Conservation (phyloP, 1,284 basidiomycete species). For the Fomitopsis betulina region DNA sequence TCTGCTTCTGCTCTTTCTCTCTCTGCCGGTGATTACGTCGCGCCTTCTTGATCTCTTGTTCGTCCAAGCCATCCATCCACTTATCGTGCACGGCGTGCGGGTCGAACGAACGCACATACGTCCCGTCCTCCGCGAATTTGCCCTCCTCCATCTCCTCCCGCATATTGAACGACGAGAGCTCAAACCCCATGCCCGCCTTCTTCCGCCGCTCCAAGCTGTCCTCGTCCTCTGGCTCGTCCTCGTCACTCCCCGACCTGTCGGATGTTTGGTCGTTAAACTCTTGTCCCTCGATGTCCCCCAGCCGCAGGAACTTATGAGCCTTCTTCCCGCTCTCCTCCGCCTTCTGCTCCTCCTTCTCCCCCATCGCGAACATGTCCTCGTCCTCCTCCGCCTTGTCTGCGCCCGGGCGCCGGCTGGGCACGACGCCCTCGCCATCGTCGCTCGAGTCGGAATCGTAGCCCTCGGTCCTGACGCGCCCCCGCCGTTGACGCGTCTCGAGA, state of each 20-base stretch:
- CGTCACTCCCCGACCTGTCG: slow-evolving; percentile 33
- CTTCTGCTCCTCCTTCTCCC: slow-evolving; percentile 50
- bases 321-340: slow-evolving; percentile 41
- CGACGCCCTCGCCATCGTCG: slow-evolving; percentile 89
- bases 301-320: slow-evolving; percentile 72
- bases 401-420: slow-evolving; percentile 64
- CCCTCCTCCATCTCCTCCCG: slow-evolving; percentile 97
- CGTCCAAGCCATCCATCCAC: slow-evolving; percentile 92
- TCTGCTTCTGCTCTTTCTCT: slow-evolving; percentile 67
- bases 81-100: slow-evolving; percentile 89
- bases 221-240: slow-evolving; percentile 67
- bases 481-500: slow-evolving; percentile 58
- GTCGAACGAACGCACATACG: slow-evolving; percentile 84
- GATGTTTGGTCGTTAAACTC: slow-evolving; percentile 66
- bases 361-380: slow-evolving; percentile 87
- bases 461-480: slow-evolving; percentile 73
- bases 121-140: slow-evolving; percentile 92
- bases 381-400: slow-evolving; percentile 38
- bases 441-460: slow-evolving; percentile 95
- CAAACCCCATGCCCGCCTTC: slow-evolving; percentile 89
- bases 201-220: slow-evolving; percentile 70
- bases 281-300: slow-evolving; percentile 96
- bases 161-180: slow-evolving; percentile 98
- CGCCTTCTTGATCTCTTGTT: slow-evolving; percentile 84
- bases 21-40: slow-evolving; percentile 62